These are phyloP conservation scores for Phalaenopsis equestris DNA, from an alignment of 106 monocot species.

Conservation along the genomic window DNA sequence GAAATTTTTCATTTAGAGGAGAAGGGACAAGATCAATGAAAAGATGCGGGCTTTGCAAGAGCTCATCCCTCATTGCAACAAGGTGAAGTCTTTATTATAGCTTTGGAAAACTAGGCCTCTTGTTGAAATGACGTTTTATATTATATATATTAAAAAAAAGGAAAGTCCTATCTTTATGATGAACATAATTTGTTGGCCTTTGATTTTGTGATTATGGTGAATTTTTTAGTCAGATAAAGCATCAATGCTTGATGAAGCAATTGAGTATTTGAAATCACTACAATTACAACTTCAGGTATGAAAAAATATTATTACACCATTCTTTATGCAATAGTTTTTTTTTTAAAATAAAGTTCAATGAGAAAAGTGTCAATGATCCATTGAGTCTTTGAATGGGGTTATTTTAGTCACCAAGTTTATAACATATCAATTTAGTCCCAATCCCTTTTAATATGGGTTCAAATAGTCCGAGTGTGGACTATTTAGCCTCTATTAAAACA, in stretches of 20 bases:
- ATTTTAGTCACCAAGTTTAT: too few relatives aligned
- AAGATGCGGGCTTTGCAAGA: constrained; percentile 74
- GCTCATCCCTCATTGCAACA: constrained; percentile 70
- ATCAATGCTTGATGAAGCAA: constrained; percentile 82
- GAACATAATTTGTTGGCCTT: background rate
- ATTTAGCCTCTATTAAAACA: too few relatives aligned
- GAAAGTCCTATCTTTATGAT: background rate
- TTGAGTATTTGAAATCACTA: constrained; percentile 78
- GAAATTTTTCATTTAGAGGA: constrained; percentile 23
- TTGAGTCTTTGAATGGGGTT: too few relatives aligned
- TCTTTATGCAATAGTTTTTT: background rate
- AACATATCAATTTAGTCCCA: too few relatives aligned
- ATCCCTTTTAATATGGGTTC: too few relatives aligned
- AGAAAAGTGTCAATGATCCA: too few relatives aligned
- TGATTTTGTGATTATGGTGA: background rate
- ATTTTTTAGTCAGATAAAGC: constrained; percentile 69
- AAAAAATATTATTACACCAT: background rate
- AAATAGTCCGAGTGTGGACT: too few relatives aligned
- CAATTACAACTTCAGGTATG: constrained; percentile 79
- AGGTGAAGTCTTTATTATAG: constrained; percentile 22
- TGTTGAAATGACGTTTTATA: background rate
- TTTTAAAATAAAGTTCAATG: background rate
- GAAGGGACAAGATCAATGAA: constrained; percentile 72
- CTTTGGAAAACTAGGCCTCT: background rate
- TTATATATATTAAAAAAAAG: background rate